Evolutionary conservation across 371 early-diverging fungal genomes (phyloP).

Genomic region (Lichtheimia corymbifera): DNA sequence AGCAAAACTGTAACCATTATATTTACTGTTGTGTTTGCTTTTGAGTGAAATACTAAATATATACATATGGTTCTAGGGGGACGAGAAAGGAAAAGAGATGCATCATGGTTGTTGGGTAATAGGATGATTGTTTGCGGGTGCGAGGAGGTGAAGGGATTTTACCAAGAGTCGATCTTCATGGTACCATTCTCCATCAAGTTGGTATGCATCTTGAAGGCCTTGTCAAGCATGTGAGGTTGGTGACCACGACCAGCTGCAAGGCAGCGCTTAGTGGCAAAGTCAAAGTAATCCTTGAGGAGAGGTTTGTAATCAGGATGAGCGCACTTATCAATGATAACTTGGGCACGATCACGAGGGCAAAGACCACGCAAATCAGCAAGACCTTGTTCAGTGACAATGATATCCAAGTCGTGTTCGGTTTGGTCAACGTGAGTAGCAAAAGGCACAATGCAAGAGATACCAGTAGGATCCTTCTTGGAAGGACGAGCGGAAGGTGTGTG

Average conservation of each 20-base stretch:
- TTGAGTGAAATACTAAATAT: too few relatives aligned
- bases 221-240: conserved; percentile 58
- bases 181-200: conserved; percentile 56
- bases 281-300: conserved; percentile 52
- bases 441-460: conserved; percentile 55
- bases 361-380: conserved; percentile 56
- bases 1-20: too few relatives aligned
- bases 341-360: conserved; percentile 55
- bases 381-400: conserved; percentile 58
- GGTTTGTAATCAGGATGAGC: conserved; percentile 55
- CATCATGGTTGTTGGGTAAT: too few relatives aligned
- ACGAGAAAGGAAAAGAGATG: conserved; percentile 1
- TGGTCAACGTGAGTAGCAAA: conserved; percentile 55
- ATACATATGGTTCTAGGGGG: neutral
- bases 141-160: conserved; percentile 15
- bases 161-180: conserved; percentile 59
- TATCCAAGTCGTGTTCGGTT: conserved; percentile 57
- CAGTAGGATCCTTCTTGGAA: conserved; percentile 48
- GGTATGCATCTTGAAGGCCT: conserved; percentile 59
- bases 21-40: too few relatives aligned
- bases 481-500: conserved; percentile 56
- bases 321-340: conserved; percentile 54
- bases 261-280: conserved; percentile 52
- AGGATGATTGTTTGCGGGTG: too few relatives aligned
- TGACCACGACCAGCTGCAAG: conserved; percentile 52